A percentile compares a stretch with the other conserved stretches of the same genome.
These are phyloP conservation scores for Arxiozyma bovina DNA, from an alignment of 1,139 yeast species.

Conservation along the genomic window DNA sequence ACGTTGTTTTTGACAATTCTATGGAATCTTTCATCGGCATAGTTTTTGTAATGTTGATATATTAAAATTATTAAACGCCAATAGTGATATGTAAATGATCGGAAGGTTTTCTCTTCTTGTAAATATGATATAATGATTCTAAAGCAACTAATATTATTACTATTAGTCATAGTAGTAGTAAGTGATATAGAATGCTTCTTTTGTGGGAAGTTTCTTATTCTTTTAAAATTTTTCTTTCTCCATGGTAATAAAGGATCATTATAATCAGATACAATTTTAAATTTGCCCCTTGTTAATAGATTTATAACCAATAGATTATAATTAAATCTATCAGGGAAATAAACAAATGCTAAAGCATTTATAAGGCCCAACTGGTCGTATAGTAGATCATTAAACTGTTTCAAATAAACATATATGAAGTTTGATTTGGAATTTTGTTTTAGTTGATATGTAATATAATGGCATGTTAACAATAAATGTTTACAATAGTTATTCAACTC, in stretches of 20 bases:
- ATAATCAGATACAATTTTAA: constrained; percentile 2
- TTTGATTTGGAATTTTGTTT: constrained; percentile 2
- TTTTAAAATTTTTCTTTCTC: neutral
- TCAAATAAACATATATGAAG: constrained; percentile 1
- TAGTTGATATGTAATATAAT: constrained; percentile 24
- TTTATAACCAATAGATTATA: constrained; percentile 16
- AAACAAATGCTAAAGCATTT: constrained; percentile 27
- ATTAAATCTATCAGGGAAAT: constrained; percentile 21
- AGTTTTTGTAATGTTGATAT: neutral
- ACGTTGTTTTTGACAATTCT: too few species aligned
- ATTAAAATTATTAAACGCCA: constrained; percentile 21
- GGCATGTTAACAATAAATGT: constrained; percentile 23
- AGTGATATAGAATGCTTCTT: neutral
- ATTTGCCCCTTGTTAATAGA: constrained; percentile 1
- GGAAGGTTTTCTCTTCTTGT: constrained; percentile 23
- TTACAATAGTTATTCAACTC: constrained; percentile 23
- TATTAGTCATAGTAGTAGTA: constrained; percentile 2
- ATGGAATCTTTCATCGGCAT: neutral
- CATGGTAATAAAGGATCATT: constrained; percentile 2
- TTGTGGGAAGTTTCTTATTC: constrained; percentile 2
- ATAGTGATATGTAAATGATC: constrained; percentile 29
- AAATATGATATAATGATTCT: constrained; percentile 28
- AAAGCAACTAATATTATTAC: constrained; percentile 15
- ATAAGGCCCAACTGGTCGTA: constrained; percentile 27
- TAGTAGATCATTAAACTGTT: constrained; percentile 20